A percentile compares a stretch with the other conserved stretches of the same genome.
Conservation (phyloP, 805 yeast species). For the Metschnikowia anglica region DNA sequence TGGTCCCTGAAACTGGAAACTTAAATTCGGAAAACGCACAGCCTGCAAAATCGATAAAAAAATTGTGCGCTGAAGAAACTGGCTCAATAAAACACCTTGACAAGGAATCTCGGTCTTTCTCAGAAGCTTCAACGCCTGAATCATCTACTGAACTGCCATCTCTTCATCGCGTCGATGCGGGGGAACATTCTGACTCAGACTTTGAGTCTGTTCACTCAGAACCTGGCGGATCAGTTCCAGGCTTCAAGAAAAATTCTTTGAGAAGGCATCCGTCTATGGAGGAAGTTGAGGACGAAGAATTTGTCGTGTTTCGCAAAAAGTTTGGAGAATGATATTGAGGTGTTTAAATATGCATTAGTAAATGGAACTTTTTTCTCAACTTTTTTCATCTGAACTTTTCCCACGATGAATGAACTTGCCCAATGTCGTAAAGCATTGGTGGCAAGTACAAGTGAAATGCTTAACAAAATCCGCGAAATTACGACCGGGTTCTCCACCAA, state of each 20-base stretch:
- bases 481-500: too few relatives aligned
- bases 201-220: slow-evolving; percentile 16
- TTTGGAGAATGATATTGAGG: background rate
- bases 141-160: background rate
- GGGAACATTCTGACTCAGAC: background rate
- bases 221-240: slow-evolving; percentile 2
- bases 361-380: too few relatives aligned
- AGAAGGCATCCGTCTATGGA: slow-evolving; percentile 24
- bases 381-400: too few relatives aligned
- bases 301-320: slow-evolving; percentile 40
- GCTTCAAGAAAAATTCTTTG: slow-evolving; percentile 6
- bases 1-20: background rate
- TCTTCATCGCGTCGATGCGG: background rate
- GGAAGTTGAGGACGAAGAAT: slow-evolving; percentile 36
- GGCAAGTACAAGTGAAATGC: too few relatives aligned
- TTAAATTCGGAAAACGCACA: background rate
- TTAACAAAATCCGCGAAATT: too few relatives aligned
- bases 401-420: too few relatives aligned
- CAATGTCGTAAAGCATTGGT: too few relatives aligned
- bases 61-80: background rate
- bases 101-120: background rate
- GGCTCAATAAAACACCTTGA: background rate
- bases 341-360: background rate
- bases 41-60: background rate
- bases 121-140: background rate